Evolutionary conservation across 2,329 filamentous ascomycete species (phyloP).

Genomic region (Neonectria magnoliae): DNA sequence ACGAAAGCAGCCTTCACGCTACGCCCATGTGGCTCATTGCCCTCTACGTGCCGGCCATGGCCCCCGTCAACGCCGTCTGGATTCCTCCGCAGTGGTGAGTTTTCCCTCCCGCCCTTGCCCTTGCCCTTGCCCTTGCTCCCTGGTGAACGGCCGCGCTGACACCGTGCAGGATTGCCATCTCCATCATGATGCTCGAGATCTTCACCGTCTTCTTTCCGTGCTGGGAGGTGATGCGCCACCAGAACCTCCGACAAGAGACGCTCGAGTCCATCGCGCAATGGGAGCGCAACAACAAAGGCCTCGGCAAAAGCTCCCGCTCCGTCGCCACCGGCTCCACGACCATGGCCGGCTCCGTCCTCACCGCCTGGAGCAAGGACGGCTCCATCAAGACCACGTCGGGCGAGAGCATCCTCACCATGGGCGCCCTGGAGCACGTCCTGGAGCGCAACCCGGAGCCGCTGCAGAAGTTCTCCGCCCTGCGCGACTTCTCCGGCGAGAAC

Average conservation of each 20-base stretch:
- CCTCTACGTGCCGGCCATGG: conserved; percentile 62
- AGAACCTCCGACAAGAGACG: conserved; percentile 57
- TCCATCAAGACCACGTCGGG: conserved; percentile 47
- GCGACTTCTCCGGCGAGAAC: conserved; percentile 77
- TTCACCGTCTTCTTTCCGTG: conserved; percentile 72
- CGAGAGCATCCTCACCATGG: conserved; percentile 50
- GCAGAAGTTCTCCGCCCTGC: conserved; percentile 70
- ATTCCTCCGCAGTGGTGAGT: conserved; percentile 71
- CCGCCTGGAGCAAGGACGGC: conserved; percentile 48
- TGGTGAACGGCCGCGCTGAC: background rate
- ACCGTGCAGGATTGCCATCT: conserved; percentile 61
- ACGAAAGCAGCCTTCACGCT: conserved; percentile 63
- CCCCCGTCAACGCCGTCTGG: conserved; percentile 62
- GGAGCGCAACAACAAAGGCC: conserved; percentile 54
- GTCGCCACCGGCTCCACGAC: conserved; percentile 48
- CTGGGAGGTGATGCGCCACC: conserved; percentile 62
- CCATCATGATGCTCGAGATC: conserved; percentile 70
- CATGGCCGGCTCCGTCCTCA: conserved; percentile 48
- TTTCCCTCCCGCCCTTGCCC: background rate
- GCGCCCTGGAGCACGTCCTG: conserved; percentile 63
- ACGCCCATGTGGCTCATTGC: conserved; percentile 75
- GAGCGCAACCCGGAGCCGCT: conserved; percentile 67
- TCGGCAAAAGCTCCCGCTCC: conserved; percentile 45
- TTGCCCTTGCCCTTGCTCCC: background rate
- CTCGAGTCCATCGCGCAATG: conserved; percentile 60